Base-by-base conservation (phyloP, 768 basidiomycete genomes). In the Mrakia blollopis region DNA sequence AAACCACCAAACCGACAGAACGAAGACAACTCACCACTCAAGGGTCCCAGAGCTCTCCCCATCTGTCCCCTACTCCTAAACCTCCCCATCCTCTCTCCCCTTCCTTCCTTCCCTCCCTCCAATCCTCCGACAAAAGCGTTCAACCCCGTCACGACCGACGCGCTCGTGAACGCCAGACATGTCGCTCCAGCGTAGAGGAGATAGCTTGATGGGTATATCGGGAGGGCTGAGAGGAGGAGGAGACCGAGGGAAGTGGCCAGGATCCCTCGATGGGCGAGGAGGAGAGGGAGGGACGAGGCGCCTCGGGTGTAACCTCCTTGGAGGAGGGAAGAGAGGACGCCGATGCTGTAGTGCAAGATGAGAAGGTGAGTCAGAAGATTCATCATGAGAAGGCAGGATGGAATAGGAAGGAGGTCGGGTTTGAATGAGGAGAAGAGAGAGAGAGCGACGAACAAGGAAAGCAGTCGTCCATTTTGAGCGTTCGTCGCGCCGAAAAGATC, bases 261-360 rank as follows among this genome's bases (percentile, higher is more conserved):
- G 1, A 93, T 88, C 5, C 97, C 96, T 30, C 89, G 88, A 28
- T 89, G 87, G 3, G 95, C 93, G 88, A 99, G 92, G 52, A 85
- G 86, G 78, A 90, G 89, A 79, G 88, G 77, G n/a, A 2, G 16
- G 30, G 68, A 90, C 28, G 90, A 85, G 54, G 90, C 89, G 14
- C 92, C 89, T 14, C 96, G 91, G 62, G 96, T 94, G 84, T 98
- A 97, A 77, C 94, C 93, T 39, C 95, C 96, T 85, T 98, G 95
- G 0, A 98, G 86, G 0, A 94, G 83, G 2, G 94, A 92, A 78
- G 92, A 93, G 76, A 98, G 85, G 80, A 99, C 88, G 30, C 96
- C 96, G 80, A 98, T 96, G 54, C 90, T 91, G 47, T 16, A 23
- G 41, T n/a, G 52, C 57, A 41, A 61, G 28, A 57, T 52, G 21